Evolutionary conservation across 495 filamentous ascomycete species (phyloP).

Genomic region (Jackrogersella multiformis): DNA sequence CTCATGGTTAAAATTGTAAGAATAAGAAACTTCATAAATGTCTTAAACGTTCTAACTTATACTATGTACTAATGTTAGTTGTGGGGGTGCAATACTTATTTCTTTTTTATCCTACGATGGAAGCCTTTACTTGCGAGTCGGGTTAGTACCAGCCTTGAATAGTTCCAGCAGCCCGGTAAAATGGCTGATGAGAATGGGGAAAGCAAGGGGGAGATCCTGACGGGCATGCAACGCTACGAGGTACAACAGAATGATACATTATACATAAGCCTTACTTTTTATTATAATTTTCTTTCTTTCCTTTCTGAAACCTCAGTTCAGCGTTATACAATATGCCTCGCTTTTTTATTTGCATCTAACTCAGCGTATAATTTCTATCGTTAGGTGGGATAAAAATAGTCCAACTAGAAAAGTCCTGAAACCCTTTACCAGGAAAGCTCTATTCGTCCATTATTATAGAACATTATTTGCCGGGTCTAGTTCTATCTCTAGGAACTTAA

Average conservation of each 20-base stretch:
- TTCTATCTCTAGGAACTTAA: conserved; percentile 23
- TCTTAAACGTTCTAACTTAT: background rate
- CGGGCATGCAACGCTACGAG: conserved; percentile 48
- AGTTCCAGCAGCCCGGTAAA: conserved; percentile 53
- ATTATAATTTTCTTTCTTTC: background rate
- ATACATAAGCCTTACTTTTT: conserved; percentile 1
- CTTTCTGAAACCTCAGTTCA: background rate
- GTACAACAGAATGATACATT: conserved; percentile 29
- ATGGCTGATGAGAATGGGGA: conserved; percentile 47
- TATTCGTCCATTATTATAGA: background rate
- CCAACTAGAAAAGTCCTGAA: too few relatives aligned
- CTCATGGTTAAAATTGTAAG: background rate
- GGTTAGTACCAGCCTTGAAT: conserved; percentile 33
- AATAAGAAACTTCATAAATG: background rate
- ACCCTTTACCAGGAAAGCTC: background rate
- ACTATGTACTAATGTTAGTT: background rate
- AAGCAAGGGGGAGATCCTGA: conserved; percentile 40
- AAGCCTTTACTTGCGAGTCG: conserved; percentile 19
- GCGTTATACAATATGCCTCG: background rate
- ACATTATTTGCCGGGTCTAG: conserved; percentile 27
- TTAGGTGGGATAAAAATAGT: too few relatives aligned
- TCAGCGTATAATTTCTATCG: too few relatives aligned
- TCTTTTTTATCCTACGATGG: conserved; percentile 3
- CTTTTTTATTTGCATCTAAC: background rate
- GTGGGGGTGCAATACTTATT: conserved; percentile 5